Conservation (phyloP, 2,329 filamentous ascomycete genomes). For the Zymoseptoria tritici region DNA sequence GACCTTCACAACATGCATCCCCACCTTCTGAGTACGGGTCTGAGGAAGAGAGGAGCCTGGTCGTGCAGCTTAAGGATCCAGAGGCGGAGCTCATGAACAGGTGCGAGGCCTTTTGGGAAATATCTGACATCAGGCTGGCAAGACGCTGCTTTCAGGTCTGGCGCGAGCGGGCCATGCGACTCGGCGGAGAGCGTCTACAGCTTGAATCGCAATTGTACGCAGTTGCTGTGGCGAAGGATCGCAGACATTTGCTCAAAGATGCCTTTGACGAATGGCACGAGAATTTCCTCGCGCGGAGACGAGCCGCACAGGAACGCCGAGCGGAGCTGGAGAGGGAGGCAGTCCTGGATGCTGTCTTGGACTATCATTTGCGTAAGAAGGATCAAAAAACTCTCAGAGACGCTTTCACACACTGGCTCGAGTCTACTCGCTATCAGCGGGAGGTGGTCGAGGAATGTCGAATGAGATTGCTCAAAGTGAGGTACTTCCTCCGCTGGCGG, state of each 20-base stretch:
- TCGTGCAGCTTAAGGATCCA: constrained; percentile 19
- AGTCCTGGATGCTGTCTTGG: constrained; percentile 6
- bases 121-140: constrained; percentile 13
- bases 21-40: constrained; percentile 11
- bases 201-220: constrained; percentile 20
- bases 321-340: constrained; percentile 11
- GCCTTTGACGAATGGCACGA: constrained; percentile 46
- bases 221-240: constrained; percentile 45
- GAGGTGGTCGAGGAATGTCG: constrained; percentile 41
- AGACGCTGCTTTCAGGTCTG: constrained; percentile 30
- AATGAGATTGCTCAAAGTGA: constrained; percentile 50
- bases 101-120: constrained; percentile 23
- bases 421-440: constrained; percentile 56
- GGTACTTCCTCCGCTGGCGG: constrained; percentile 63
- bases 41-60: constrained; percentile 12
- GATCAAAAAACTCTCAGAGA: constrained; percentile 58
- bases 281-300: constrained; percentile 22
- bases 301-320: constrained; percentile 6
- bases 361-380: constrained; percentile 39
- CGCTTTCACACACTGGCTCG: constrained; percentile 63
- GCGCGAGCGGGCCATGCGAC: constrained; percentile 36
- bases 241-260: constrained; percentile 44
- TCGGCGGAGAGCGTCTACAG: constrained; percentile 19
- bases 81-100: constrained; percentile 23
- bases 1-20: constrained; percentile 12